These are phyloP conservation scores for Polyplosphaeria fusca DNA, from an alignment of 495 filamentous ascomycete genomes.

Conservation along the genomic window DNA sequence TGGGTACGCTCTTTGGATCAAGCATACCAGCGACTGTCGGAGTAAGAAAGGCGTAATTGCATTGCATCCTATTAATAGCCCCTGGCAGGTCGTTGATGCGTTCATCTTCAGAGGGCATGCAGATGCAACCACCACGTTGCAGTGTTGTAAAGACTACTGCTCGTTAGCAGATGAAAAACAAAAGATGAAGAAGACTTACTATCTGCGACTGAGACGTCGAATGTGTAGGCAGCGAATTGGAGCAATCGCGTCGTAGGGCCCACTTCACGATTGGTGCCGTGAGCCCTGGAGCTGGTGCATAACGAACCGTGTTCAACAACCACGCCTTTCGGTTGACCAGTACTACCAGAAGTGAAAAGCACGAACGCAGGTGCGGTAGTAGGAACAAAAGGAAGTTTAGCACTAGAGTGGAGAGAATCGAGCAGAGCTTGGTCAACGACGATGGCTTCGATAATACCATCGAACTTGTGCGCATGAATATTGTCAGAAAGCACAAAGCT, in stretches of 20 bases:
- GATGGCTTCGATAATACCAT: slow-evolving; percentile 5
- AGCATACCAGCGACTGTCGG: slow-evolving; percentile 26
- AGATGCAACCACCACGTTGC: slow-evolving; percentile 21
- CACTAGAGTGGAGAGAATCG: slow-evolving; percentile 1
- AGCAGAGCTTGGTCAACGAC: neutral
- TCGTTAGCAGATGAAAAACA: too few species aligned
- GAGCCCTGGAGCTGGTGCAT: slow-evolving; percentile 38
- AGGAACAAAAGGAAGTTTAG: neutral
- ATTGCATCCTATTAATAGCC: slow-evolving; percentile 31
- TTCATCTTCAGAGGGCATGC: slow-evolving; percentile 26
- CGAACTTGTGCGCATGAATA: slow-evolving; percentile 14
- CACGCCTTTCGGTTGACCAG: slow-evolving; percentile 36
- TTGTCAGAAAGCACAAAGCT: slow-evolving; percentile 17
- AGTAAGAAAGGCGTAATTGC: slow-evolving; percentile 35
- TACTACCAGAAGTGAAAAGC: slow-evolving; percentile 35
- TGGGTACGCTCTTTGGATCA: slow-evolving; percentile 13
- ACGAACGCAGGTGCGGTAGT: slow-evolving; percentile 30
- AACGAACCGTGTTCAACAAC: slow-evolving; percentile 23
- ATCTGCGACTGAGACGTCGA: slow-evolving; percentile 17
- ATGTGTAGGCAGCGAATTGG: slow-evolving; percentile 28
- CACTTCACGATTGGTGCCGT: slow-evolving; percentile 37
- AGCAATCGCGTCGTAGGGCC: slow-evolving; percentile 5
- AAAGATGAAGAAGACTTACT: too few species aligned
- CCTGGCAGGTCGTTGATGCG: slow-evolving; percentile 36
- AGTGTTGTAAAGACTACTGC: slow-evolving; percentile 31